phyloP scores from a whole-genome alignment of 768 basidiomycete species.

The Suillus subluteus region DNA sequence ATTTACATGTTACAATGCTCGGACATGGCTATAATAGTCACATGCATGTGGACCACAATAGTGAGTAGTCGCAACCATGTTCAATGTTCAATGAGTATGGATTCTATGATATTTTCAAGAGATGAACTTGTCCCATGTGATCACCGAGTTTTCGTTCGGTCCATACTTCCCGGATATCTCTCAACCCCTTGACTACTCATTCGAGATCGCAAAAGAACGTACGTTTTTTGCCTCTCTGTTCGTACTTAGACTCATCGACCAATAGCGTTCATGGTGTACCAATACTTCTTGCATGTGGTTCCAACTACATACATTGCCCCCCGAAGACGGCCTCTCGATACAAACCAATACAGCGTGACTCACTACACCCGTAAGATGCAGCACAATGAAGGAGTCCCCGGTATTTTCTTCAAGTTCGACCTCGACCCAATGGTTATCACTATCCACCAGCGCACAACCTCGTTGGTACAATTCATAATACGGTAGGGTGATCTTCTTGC shows the following conservation, averaged over 20 bases:
- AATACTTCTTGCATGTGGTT: constrained; percentile 95
- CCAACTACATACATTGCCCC: constrained; percentile 91
- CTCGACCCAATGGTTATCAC: constrained; percentile 87
- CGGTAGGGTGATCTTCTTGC: constrained; percentile 40
- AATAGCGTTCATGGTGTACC: constrained; percentile 85
- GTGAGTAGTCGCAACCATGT: constrained; percentile 50
- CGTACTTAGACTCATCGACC: constrained; percentile 2
- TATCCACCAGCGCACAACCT: constrained; percentile 87
- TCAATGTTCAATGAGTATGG: constrained; percentile 1
- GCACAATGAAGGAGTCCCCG: constrained; percentile 82
- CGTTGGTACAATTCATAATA: constrained; percentile 80
- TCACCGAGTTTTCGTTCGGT: constrained; percentile 96
- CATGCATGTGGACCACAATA: constrained; percentile 83
- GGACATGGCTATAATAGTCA: constrained; percentile 92
- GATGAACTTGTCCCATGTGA: constrained; percentile 97
- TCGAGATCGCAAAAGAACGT: constrained; percentile 74
- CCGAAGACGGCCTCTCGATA: constrained; percentile 62
- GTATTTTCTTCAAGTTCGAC: constrained; percentile 99
- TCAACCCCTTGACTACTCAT: constrained; percentile 92
- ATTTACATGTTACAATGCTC: constrained; percentile 91
- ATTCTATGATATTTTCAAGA: constrained; percentile 45
- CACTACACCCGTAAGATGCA: constrained; percentile 81
- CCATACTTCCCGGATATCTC: constrained; percentile 94
- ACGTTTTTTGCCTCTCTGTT: constrained; percentile 34
- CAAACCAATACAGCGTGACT: constrained; percentile 93